phyloP scores from a whole-genome alignment of 495 filamentous ascomycete genomes.

The Neurospora cerealis region DNA sequence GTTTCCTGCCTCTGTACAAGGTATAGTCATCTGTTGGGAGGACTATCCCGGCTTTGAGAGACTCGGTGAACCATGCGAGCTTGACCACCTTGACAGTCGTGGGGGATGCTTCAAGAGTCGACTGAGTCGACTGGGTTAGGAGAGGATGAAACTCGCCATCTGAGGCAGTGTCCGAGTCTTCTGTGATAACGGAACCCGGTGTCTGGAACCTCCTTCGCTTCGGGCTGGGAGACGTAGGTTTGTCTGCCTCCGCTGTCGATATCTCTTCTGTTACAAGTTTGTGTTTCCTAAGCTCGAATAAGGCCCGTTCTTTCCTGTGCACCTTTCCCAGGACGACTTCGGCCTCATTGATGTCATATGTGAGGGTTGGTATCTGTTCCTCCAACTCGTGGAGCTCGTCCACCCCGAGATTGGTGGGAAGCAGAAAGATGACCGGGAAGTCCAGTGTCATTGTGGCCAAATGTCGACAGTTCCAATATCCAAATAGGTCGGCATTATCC shows the following conservation, averaged over 20 bases:
- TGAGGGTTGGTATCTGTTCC: constrained; percentile 52
- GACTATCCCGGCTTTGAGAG: constrained; percentile 38
- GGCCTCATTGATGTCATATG: constrained; percentile 64
- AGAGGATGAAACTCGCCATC: constrained; percentile 14
- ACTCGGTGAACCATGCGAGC: constrained; percentile 65
- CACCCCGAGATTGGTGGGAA: constrained; percentile 56
- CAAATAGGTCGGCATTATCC: not conserved
- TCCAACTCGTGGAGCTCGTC: constrained; percentile 54
- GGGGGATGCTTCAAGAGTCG: not conserved
- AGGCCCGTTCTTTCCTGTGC: constrained; percentile 54
- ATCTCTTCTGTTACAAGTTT: constrained; percentile 54
- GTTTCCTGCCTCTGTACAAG: constrained; percentile 52
- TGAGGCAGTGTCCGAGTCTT: constrained; percentile 30
- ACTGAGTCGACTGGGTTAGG: not conserved
- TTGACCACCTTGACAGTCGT: constrained; percentile 57
- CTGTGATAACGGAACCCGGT: constrained; percentile 8
- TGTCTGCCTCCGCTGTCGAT: constrained; percentile 1
- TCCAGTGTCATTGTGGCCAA: constrained; percentile 14
- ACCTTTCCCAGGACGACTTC: constrained; percentile 64
- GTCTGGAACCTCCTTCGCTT: constrained; percentile 28
- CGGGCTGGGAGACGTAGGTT: constrained; percentile 9
- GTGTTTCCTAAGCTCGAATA: constrained; percentile 62
- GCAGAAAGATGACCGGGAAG: constrained; percentile 65
- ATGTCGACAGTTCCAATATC: not conserved
- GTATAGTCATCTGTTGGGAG: constrained; percentile 53